These are phyloP conservation scores for Phragmites australis DNA, from an alignment of 176 grass and related monocot genomes.

Conservation along the genomic window DNA sequence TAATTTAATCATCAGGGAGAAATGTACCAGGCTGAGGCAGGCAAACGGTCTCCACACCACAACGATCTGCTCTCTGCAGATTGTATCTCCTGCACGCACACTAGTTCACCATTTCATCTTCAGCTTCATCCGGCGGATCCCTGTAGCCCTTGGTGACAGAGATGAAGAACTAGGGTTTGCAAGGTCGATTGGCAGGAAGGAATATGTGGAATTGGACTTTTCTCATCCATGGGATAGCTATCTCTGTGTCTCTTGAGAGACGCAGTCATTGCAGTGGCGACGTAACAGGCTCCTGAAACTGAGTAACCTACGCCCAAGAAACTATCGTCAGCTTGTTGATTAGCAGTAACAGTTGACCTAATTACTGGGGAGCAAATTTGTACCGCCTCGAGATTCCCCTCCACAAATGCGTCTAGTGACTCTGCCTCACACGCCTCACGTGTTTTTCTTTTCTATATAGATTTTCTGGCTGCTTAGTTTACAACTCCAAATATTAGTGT, in stretches of 20 bases:
- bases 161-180: not conserved
- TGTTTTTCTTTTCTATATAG: too few relatives aligned
- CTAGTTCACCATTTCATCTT: not conserved
- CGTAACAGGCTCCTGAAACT: conserved; percentile 28
- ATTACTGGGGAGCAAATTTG: conserved; percentile 9
- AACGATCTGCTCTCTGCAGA: not conserved
- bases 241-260: not conserved
- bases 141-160: not conserved
- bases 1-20: not conserved
- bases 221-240: not conserved
- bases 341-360: not conserved
- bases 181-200: not conserved
- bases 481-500: too few relatives aligned
- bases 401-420: too few relatives aligned
- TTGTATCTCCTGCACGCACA: not conserved
- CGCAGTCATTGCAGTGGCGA: not conserved
- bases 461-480: too few relatives aligned
- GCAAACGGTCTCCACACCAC: not conserved
- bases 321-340: conserved; percentile 11
- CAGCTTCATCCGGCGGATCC: not conserved
- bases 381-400: too few relatives aligned
- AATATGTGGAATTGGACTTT: not conserved
- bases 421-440: too few relatives aligned
- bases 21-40: not conserved
- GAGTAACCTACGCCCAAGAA: conserved; percentile 11